These are phyloP conservation scores for Solanum phureja DNA, from an alignment of 257 asterid genomes.

Conservation along the genomic window DNA sequence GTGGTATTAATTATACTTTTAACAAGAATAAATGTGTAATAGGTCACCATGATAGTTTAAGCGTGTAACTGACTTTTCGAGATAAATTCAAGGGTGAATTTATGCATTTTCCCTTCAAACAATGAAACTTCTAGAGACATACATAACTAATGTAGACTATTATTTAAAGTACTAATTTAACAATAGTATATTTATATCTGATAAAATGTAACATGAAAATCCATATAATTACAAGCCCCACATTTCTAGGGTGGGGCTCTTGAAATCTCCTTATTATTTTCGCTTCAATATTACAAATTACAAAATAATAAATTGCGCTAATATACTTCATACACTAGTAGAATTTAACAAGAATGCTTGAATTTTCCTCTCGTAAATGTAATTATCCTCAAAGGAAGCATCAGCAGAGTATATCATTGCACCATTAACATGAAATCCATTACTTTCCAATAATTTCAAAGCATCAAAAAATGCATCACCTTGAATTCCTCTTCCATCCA, in stretches of 20 bases:
- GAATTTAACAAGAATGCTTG: constrained; percentile 55
- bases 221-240: background rate
- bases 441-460: constrained; percentile 26
- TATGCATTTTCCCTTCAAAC: too few relatives aligned
- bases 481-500: constrained; percentile 69
- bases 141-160: too few relatives aligned
- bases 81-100: too few relatives aligned
- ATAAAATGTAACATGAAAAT: background rate
- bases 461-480: constrained; percentile 59
- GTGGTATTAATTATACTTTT: too few relatives aligned
- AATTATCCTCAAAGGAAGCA: constrained; percentile 45
- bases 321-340: constrained; percentile 5
- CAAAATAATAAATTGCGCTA: background rate
- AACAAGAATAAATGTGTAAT: too few relatives aligned
- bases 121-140: too few relatives aligned
- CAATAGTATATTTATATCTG: background rate
- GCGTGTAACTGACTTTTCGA: too few relatives aligned
- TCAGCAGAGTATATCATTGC: constrained; percentile 71
- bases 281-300: background rate
- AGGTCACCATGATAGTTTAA: too few relatives aligned
- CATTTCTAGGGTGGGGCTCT: background rate
- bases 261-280: background rate
- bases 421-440: constrained; percentile 43
- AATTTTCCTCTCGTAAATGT: constrained; percentile 34
- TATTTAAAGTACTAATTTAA: too few relatives aligned